These are phyloP conservation scores for Diaporthe australafricana DNA, from an alignment of 2,329 filamentous ascomycete genomes.

Conservation along the genomic window DNA sequence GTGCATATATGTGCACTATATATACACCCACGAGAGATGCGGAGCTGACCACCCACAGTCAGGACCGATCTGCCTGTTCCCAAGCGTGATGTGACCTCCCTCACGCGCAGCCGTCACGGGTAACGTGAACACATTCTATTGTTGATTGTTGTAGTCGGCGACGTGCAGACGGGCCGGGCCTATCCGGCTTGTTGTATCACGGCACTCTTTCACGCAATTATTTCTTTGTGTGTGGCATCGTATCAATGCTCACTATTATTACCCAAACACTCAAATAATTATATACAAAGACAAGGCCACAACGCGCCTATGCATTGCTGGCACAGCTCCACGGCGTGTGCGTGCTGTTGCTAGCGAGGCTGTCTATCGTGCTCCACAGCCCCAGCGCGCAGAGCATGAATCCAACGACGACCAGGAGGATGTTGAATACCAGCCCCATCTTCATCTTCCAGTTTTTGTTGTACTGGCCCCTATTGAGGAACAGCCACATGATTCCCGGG, in stretches of 20 bases:
- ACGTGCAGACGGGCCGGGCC: conserved; percentile 5
- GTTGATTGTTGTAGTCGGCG: not conserved
- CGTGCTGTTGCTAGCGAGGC: conserved; percentile 46
- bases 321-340: conserved; percentile 52
- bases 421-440: conserved; percentile 48
- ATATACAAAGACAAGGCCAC: not conserved
- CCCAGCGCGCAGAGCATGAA: conserved; percentile 52
- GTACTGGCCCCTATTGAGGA: conserved; percentile 57
- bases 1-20: no score
- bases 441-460: conserved; percentile 48
- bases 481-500: conserved; percentile 60
- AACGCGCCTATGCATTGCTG: conserved; percentile 41
- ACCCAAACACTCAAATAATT: not conserved
- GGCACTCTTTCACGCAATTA: not conserved
- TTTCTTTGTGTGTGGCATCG: not conserved
- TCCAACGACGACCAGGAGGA: conserved; percentile 48
- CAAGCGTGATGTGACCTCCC: not conserved
- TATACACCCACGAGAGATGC: no score
- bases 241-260: not conserved
- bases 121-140: not conserved
- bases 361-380: conserved; percentile 53
- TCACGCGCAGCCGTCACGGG: not conserved
- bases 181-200: conserved; percentile 17
- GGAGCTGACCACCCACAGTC: not conserved
- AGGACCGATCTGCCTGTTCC: not conserved